Conservation (phyloP, 1,284 basidiomycete genomes). For the Gastroboletus turbinatus region DNA sequence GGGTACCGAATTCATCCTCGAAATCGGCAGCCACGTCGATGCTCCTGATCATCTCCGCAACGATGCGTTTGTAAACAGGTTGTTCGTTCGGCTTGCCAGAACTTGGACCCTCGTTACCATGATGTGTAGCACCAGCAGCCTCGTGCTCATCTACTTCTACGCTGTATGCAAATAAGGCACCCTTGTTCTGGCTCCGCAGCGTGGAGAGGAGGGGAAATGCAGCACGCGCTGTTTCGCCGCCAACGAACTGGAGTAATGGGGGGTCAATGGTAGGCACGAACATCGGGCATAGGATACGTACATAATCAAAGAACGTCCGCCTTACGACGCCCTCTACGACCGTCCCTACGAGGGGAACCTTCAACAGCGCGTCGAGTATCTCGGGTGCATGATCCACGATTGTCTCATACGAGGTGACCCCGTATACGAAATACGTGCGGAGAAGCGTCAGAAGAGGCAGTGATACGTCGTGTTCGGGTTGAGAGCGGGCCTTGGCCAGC, state of each 20-base stretch:
- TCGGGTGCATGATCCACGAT: conserved; percentile 78
- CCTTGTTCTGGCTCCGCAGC: conserved; percentile 69
- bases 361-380: conserved; percentile 61
- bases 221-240: conserved; percentile 77
- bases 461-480: conserved; percentile 4
- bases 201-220: conserved; percentile 63
- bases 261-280: neutral
- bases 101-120: neutral
- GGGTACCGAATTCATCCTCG: conserved; percentile 52
- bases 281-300: conserved; percentile 29
- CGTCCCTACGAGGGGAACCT: conserved; percentile 65
- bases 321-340: conserved; percentile 74
- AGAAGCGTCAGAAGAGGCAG: conserved; percentile 38
- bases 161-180: conserved; percentile 81
- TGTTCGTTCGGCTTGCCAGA: conserved; percentile 14
- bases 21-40: conserved; percentile 80
- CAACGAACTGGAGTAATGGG: conserved; percentile 68
- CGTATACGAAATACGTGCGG: conserved; percentile 80
- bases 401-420: conserved; percentile 73
- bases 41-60: conserved; percentile 70
- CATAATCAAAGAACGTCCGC: conserved; percentile 84
- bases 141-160: conserved; percentile 77
- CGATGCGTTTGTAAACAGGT: conserved; percentile 56
- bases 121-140: conserved; percentile 8
- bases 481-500: conserved; percentile 4